Evolutionary conservation across 495 filamentous ascomycete genomes (phyloP).

Genomic region (Staphylotrichum tortipilum): DNA sequence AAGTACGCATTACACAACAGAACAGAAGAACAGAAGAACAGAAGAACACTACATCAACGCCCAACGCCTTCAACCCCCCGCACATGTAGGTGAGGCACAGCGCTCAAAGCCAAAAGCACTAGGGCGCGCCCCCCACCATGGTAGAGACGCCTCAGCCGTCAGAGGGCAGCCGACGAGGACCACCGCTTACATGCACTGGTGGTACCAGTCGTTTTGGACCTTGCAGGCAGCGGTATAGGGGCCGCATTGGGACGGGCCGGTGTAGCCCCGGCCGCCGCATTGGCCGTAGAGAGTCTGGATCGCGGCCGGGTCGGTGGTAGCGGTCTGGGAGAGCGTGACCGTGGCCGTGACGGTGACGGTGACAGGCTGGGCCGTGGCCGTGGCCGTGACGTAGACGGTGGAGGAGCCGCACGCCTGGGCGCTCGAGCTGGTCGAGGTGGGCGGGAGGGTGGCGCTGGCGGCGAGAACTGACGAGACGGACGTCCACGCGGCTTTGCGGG

Average conservation of each 20-base stretch:
- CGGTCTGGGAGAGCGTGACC: conserved; percentile 1
- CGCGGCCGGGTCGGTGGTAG: conserved; percentile 12
- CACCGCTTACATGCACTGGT: conserved; percentile 29
- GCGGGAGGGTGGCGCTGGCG: conserved; percentile 16
- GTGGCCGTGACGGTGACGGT: conserved; percentile 15
- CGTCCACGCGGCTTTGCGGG: conserved; percentile 48
- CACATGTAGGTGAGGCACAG: too few relatives aligned
- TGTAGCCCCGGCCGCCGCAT: conserved; percentile 35
- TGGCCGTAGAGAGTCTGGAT: conserved; percentile 28
- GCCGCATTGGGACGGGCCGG: conserved; percentile 32
- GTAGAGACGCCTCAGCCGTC: too few relatives aligned
- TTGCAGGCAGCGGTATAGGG: conserved; percentile 37
- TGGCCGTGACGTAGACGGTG: conserved; percentile 6
- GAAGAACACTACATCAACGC: too few relatives aligned
- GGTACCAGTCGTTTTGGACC: conserved; percentile 31
- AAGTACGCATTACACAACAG: too few relatives aligned
- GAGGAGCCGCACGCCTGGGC: neutral
- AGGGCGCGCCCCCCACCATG: too few relatives aligned
- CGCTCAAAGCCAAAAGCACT: too few relatives aligned
- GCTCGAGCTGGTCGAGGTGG: neutral
- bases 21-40: too few relatives aligned
- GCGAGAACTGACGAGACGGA: conserved; percentile 30
- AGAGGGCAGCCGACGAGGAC: too few relatives aligned
- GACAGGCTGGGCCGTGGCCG: conserved; percentile 5
- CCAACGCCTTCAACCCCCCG: too few relatives aligned